Evolutionary conservation across 495 filamentous ascomycete species (phyloP), one percentile per base, ranked within the genome.

Genomic region (Penicillium alfredii): DNA sequence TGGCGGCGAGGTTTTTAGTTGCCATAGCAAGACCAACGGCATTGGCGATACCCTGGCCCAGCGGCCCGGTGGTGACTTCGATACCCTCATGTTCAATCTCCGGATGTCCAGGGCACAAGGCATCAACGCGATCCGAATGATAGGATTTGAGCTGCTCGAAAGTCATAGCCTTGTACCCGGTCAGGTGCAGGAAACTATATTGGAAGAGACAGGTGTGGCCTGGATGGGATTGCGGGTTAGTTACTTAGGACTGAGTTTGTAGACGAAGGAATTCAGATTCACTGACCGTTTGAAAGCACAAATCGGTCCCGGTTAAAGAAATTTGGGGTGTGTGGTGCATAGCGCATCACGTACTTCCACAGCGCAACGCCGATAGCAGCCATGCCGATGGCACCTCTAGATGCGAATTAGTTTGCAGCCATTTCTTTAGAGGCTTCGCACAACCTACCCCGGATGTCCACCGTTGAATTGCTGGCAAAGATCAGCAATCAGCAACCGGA

Each of bases 251-350:
- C 10, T 3, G 3, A 11, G 3, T 3, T 30, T 18, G 13, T 23
- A 1, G 9, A 2, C 19, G n/a, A 8, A 17, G 9, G 18, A 6
- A 20, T 15, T n/a, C 10, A 7, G 30, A 11, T 10, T 12, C 8
- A 40, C 40, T 23, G 26, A 51, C 53, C 56, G 31, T 57, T 57
- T 1, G 88, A 95, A 41, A 95, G 81, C 13, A 95, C 81, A 55
- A 95, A 95, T 60, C 88, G 76, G 68, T 95, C 88, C 15, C 88
- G 77, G 70, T 94, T 92, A 49, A 86, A 55, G 82, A 85, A 95
- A 30, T 84, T 71, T 21, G 88, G 84, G 68, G 88, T 89, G 73
- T 88, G 87, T 20, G 88, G 88, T 73, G 93, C 93, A 69, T 90
- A 94, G 40, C 60, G 85, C 88, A 95, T 86, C 69, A 88, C 81